Base-by-base conservation (phyloP, 1,284 basidiomycete species). In the Phlebopus sp. region DNA sequence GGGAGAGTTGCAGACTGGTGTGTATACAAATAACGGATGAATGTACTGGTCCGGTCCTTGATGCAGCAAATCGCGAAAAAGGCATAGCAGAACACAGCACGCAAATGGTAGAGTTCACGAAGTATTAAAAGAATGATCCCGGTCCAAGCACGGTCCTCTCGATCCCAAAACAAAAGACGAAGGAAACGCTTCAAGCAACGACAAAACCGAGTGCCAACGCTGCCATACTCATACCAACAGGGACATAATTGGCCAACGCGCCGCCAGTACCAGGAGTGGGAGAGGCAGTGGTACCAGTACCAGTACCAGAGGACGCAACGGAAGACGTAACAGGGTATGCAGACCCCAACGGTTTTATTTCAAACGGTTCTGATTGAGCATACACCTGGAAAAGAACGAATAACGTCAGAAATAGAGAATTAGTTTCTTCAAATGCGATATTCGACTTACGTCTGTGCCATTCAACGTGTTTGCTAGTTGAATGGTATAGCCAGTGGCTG, bases 291-390 rank as follows among this genome's bases (percentile, higher is more conserved):
- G 38, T 31, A 23, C 47, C 17, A 11, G 67, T 62, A 2, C 61
- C 49, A 2, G 60, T 47, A 36, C 55, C 51, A 35, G 57, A 55
- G 2, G 65, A 57, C 19, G 68, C 64, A 17, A 73, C 67, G 14
- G 73, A 63, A 17, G 73, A 61, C 3, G 60, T 52, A 3, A 72
- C 54, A 15, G 87, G 84, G 67, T 86, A 91, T 7, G 73, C 9
- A 11, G 87, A 74, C 43, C 80, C 81, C 35, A 70, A 56, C 11
- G 83, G 59, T 63, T 85, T 84, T 69, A 91, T 78, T 63, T 84
- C 80, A 66, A 90, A 90, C 9, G 68, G 59, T 47, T 77, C 55
- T 25, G 85, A 86, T 37, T 67, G 60, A 18, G 82, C 81, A 58
- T 77, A 87, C 52, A 90, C 56, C 82, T 90, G 56, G 54, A 15